Base-by-base conservation (phyloP, 2,329 filamentous ascomycete species). In the Penicillium palitans region DNA sequence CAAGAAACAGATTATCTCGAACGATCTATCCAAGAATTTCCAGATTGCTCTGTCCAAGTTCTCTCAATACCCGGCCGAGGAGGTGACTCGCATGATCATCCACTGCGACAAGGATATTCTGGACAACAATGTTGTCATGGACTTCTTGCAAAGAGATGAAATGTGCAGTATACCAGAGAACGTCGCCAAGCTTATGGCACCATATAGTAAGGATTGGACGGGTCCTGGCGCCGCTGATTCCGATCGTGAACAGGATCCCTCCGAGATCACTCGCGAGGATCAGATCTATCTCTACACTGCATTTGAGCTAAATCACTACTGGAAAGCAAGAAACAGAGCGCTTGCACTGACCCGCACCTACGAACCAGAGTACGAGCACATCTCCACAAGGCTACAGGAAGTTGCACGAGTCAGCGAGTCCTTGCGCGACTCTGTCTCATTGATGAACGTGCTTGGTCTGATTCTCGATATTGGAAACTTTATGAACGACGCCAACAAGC, bases 401-500 rank as follows among this genome's bases (percentile, higher is more conserved):
- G 87, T 99, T n/a, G 90, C 96, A 37, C 80, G 81, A 31, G 92
- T 96, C 9, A 93, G 93, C 5, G 93, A 98, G 77, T 90, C 91
- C 10, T 80, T 99, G 55, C 86, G 93, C 48, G 92, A 96, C 72
- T 97, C 93, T 1, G 91, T 96, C 27, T 90, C 91, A 27, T 79
- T 99, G 68, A 96, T 98, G 88, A 97, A 96, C 65, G 92, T 99
- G 47, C 85, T 99, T 57, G 93, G 93, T 59, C 83, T 98, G 61
- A 99, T 99, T 76, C 81, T 99, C 68, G 93, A 97, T 75, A 96
- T 99, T 71, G 95, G 95, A 76, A 99, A 99, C 77, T 99, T 96
- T 83, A 99, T 99, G 95, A 99, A 99, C 81, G 95, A 98, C 73
- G 89, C 93, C 55, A 98, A 97, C 79, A 99, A 99, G 80, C 95